Evolutionary conservation across 2,329 filamentous ascomycete species (phyloP).

Genomic region (Claviceps pazoutovae): DNA sequence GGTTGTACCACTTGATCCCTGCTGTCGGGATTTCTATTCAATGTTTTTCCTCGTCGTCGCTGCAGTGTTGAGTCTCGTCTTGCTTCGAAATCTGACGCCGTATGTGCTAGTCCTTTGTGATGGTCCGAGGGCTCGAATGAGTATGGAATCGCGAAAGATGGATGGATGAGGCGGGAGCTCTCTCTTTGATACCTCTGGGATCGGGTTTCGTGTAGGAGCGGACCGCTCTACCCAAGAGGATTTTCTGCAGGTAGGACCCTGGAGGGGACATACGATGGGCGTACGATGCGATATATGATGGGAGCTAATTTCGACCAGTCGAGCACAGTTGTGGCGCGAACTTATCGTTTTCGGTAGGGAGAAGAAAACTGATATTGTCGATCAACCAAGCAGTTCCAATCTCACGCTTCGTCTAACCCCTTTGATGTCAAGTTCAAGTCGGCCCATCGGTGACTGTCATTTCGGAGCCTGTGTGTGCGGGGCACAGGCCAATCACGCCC

Average conservation of each 20-base stretch:
- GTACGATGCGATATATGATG: background rate
- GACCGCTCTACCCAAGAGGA: background rate
- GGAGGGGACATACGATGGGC: background rate
- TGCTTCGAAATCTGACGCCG: background rate
- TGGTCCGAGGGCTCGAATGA: background rate
- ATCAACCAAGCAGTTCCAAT: background rate
- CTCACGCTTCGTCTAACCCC: background rate
- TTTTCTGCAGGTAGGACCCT: background rate
- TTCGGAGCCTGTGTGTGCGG: background rate
- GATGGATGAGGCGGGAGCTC: background rate
- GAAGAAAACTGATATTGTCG: background rate
- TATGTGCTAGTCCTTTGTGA: background rate
- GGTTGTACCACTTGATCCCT: background rate
- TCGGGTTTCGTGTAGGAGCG: background rate
- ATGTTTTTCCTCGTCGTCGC: background rate
- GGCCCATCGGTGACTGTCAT: background rate
- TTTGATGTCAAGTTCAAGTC: background rate
- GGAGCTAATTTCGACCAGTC: background rate
- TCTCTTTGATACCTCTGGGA: background rate
- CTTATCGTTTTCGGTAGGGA: background rate
- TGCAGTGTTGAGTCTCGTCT: background rate
- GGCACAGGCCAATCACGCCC: background rate
- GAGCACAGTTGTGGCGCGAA: background rate
- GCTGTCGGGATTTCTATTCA: background rate
- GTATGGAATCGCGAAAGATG: background rate